A percentile compares a stretch with the other conserved stretches of the same genome.
Evolutionary conservation across 352 stramenopile species (phyloP).

Genomic region (Phytophthora citrophthora): DNA sequence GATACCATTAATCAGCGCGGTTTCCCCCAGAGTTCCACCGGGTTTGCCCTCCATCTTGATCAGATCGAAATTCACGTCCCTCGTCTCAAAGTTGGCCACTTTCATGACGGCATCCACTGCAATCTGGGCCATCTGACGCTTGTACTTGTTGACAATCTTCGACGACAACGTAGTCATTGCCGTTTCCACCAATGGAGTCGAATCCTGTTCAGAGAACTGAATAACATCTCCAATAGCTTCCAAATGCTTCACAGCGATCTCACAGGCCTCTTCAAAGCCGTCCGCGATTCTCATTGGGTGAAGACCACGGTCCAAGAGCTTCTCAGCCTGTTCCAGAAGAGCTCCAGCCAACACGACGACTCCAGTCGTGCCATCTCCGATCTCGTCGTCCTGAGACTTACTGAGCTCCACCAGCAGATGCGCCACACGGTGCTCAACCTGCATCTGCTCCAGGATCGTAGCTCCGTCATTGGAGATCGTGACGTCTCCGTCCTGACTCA

Average conservation of each 20-base stretch:
- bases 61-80: constrained; percentile 99
- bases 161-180: constrained; percentile 98
- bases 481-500: constrained; percentile 98
- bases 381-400: constrained; percentile 99
- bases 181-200: constrained; percentile 95
- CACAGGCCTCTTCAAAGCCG: constrained; percentile 98
- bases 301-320: constrained; percentile 96
- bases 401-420: constrained; percentile 99
- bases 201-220: constrained; percentile 96
- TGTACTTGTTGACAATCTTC: constrained; percentile 99
- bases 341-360: constrained; percentile 98
- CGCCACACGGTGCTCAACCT: constrained; percentile 98
- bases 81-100: constrained; percentile 98
- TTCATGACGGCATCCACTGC: constrained; percentile 97
- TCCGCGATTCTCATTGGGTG: constrained; percentile 99
- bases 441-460: constrained; percentile 99
- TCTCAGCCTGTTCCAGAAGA: constrained; percentile 97
- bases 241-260: constrained; percentile 96
- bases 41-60: constrained; percentile 99
- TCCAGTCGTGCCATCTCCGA: constrained; percentile 99
- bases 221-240: constrained; percentile 96
- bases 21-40: constrained; percentile 97
- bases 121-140: constrained; percentile 99
- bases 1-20: constrained; percentile 98
- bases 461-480: constrained; percentile 99